Percentiles rank a stretch among this genome's conserved stretches.
phyloP scores from a whole-genome alignment of 2,329 filamentous ascomycete species.

The Trichoderma sp. region DNA sequence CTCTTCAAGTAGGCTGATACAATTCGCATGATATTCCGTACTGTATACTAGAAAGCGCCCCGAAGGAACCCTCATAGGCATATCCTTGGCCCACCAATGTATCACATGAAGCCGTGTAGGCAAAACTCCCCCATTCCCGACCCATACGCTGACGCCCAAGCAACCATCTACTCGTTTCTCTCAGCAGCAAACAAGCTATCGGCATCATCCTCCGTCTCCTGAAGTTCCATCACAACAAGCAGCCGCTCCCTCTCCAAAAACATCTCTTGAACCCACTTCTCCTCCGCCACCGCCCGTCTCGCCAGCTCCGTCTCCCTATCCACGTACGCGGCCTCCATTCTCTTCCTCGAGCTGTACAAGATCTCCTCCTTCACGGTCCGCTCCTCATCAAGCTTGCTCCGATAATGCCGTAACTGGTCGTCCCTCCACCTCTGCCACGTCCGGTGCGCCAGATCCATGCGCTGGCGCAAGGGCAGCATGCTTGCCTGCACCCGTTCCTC shows the following conservation, averaged over 20 bases:
- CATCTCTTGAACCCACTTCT: slow-evolving; percentile 51
- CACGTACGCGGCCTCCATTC: slow-evolving; percentile 37
- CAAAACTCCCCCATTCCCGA: too few species aligned
- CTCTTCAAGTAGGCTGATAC: too few species aligned
- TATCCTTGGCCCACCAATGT: too few species aligned
- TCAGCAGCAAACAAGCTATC: slow-evolving; percentile 39
- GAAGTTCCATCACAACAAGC: slow-evolving; percentile 46
- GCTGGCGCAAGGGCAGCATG: slow-evolving; percentile 42
- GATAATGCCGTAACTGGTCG: slow-evolving; percentile 45
- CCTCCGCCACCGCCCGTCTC: slow-evolving; percentile 47
- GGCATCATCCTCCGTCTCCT: slow-evolving; percentile 49
- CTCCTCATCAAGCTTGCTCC: slow-evolving; percentile 45
- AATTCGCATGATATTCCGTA: too few species aligned
- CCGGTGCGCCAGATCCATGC: slow-evolving; percentile 47
- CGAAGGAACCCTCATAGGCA: too few species aligned
- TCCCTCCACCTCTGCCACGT: slow-evolving; percentile 48
- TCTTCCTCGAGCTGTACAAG: slow-evolving; percentile 44
- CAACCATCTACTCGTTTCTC: neutral
- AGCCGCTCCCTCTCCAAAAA: slow-evolving; percentile 48
- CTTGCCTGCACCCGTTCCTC: slow-evolving; percentile 39
- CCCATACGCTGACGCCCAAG: too few species aligned
- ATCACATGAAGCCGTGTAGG: too few species aligned
- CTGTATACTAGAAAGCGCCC: too few species aligned
- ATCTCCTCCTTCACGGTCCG: slow-evolving; percentile 46
- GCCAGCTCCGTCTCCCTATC: slow-evolving; percentile 40